Evolutionary conservation across 139 green algal genomes (phyloP), one percentile per base, ranked within the genome.

Genomic region (Pleodorina starrii): DNA sequence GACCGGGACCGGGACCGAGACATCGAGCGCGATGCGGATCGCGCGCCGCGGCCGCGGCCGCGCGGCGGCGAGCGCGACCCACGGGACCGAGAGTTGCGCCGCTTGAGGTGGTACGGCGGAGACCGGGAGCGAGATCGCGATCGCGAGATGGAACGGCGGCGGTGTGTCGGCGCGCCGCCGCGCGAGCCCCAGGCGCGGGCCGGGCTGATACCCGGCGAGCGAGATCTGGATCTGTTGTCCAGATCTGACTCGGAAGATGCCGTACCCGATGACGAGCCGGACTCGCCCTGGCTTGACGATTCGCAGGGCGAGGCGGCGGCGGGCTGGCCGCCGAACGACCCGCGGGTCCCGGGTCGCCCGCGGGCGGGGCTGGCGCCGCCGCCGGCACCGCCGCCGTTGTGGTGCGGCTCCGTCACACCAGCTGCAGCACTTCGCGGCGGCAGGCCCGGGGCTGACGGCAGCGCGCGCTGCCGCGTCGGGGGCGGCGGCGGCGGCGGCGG

Each of bases 201-300:
- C 9, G 35, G 35, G 69, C 69, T n/a, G 9, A 36, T 48, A 2
- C 29, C 72, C 46, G 74, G 74, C 14, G 74, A 82, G 1, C 74
- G 25, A 23, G 74, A 82, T 42, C 74, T 46, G 44, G 74, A 46
- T 44, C 74, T 21, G 74, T 27, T 44, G 0, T 84, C 76, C 32
- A 50, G 12, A 6, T 84, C 76, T 5, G 76, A 84, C 35, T 84
- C 76, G 50, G 76, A 84, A 1, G 76, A 84, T 25, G 76, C 76
- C 2, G 51, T 84, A 16, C 76, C 76, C 0, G 76, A 84, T 5
- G 36, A 23, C 17, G 48, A 84, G 5, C 76, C 50, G 9, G 50
- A 71, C 0, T 46, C 76, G 7, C 23, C 43, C 43, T 81, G 42
- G 73, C 29, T 11, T 19, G 76, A 69, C 7, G 50, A 69, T 6